phyloP scores from a whole-genome alignment of 108 stramenopile genomes.

The Conticribra weissflogii region DNA sequence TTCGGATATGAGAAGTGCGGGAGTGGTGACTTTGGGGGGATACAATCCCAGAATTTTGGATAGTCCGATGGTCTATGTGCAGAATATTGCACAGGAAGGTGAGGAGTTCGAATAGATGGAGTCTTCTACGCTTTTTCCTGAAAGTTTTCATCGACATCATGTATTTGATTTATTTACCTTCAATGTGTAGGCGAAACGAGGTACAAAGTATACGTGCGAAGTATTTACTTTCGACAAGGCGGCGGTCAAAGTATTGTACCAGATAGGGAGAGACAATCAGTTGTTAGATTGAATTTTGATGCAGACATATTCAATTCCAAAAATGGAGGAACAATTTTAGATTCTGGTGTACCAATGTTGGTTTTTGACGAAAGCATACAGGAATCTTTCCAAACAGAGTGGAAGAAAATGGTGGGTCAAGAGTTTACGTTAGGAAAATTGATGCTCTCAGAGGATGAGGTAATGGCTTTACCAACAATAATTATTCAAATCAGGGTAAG shows the following conservation, averaged over 20 bases:
- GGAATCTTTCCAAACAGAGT: conserved; percentile 38
- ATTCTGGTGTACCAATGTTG: conserved; percentile 49
- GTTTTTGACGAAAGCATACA: conserved; percentile 48
- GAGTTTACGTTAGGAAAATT: conserved; percentile 44
- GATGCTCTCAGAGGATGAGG: conserved; percentile 55
- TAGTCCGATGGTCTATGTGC: conserved; percentile 50
- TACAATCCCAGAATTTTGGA: conserved; percentile 43
- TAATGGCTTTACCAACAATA: conserved; percentile 76
- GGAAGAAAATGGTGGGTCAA: conserved; percentile 43
- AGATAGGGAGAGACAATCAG: conserved; percentile 10
- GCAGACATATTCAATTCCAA: conserved; percentile 31
- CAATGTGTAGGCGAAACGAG: no score
- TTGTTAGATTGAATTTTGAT: conserved; percentile 46
- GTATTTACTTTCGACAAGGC: conserved; percentile 46
- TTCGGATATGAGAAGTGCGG: conserved; percentile 15
- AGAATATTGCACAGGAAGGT: conserved; percentile 31
- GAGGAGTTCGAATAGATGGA: no score
- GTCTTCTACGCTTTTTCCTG: no score
- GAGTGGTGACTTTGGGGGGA: conserved; percentile 52
- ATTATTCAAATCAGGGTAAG: conserved; percentile 66
- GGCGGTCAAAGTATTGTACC: conserved; percentile 43
- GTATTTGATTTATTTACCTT: no score
- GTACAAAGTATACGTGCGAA: conserved; percentile 50
- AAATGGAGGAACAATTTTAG: conserved; percentile 47
- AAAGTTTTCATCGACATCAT: no score